Base-by-base conservation (phyloP, 768 basidiomycete genomes). In the Calvatia gigantea region DNA sequence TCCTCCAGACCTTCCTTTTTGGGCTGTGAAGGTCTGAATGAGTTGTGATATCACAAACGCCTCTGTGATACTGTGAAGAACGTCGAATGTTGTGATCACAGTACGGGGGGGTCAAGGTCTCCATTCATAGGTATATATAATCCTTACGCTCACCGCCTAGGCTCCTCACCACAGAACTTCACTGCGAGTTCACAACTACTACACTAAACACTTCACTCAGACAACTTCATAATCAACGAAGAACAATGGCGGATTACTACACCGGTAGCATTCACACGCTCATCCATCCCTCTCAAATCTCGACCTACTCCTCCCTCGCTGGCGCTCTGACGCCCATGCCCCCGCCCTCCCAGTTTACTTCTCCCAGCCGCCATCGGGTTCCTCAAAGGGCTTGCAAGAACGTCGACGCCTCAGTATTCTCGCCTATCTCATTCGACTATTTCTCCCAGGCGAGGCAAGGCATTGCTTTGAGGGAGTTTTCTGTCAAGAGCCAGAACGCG, bases 241-340 rank as follows among this genome's bases (percentile, higher is more conserved):
- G 4, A 32, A 52, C 41, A 33, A 56, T 56, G 54, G 45, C 38
- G 15, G 29, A 29, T 15, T 48, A 49, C 47, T 51, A 56, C 25
- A 17, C 4, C 15, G 48, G 31, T 27, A 49, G 44, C 3, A 35
- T 60, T 48, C 59, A 60, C 43, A 41, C 56, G 32, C 46, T 41
- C 2, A 39, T 60, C 51, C 41, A 41, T 9, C 38, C 55, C 27
- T 47, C 59, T n/a, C 59, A 60, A 32, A 46, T 48, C 28, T 60
- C 59, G 1, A 29, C 44, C 14, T 50, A 52, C 45, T 53, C 42
- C 32, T 57, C 55, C 15, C 55, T 60, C 21, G 50, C 43, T 17
- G 51, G 56, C 21, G 59, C 59, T 17, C 12, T 60, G 39, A 56
- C 54, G 21, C 54, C 54, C n/a, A 39, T 29, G 28, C 8, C 54